Base-by-base conservation (phyloP, 352 stramenopile species). In the Pythium myriotylum region DNA sequence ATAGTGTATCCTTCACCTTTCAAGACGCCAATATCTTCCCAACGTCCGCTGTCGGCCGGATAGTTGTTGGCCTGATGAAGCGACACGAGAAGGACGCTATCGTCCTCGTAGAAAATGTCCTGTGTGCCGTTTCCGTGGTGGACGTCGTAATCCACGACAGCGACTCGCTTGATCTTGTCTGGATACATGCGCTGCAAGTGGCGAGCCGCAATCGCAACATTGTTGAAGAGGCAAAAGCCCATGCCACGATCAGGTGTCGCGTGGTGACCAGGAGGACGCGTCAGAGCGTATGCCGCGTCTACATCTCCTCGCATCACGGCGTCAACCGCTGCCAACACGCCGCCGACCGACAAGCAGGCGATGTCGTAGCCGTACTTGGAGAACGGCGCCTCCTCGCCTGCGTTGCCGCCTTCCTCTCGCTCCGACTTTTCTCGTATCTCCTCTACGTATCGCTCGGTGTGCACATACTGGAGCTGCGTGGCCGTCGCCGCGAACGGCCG, bases 81-180 rank as follows among this genome's bases (percentile, higher is more conserved):
- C 19, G 86, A 95, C 8, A 92, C 69, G 59, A 92, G 91, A 29
- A 97, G 69, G 35, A 90, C 76, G 9, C 67, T 62, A 33, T 88
- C 55, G 50, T 95, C 79, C 14, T 92, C 81, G 23, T 89, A 84
- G 50, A 98, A 94, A 26, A 86, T 84, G 55, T 97, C 84, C 76
- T 99, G 88, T 6, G 94, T 98, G 40, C 96, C 96, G 73, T 99
- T 99, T 17, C 96, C 96, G 71, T 99, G 96, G 72, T 99, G 95
- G 12, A 97, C 91, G 78, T 98, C 94, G 51, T 92, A 96, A 75
- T 99, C 94, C 32, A 99, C 91, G 68, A 99, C 97, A 12, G 95
- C 94, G 59, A 98, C 84, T 35, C 84, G 83, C 59, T 86, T 79
- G 58, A 98, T 86, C 22, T 78, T 62, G 17, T 86, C 67, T 3